A percentile compares a stretch with the other conserved stretches of the same genome.
These are phyloP conservation scores for Tephrocybe sp. DNA, from an alignment of 768 basidiomycete genomes.

Conservation along the genomic window DNA sequence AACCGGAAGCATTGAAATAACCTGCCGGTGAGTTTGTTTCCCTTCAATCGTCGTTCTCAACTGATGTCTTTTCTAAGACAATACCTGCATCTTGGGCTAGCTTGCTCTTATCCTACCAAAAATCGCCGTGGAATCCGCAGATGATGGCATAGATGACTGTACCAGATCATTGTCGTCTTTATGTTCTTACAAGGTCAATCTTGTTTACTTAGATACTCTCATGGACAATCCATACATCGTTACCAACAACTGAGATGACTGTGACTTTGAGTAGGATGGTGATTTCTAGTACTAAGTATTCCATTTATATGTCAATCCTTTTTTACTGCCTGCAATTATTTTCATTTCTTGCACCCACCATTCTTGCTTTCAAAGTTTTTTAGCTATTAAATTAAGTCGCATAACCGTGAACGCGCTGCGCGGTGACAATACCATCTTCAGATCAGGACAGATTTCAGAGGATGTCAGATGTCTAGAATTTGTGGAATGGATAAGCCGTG, in stretches of 20 bases:
- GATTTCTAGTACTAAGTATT: not conserved
- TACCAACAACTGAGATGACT: not conserved
- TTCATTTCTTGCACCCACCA: no score
- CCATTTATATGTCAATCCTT: no score
- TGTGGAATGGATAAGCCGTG: no score
- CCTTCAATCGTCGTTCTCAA: not conserved
- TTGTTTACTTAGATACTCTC: not conserved
- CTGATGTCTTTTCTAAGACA: slow-evolving; percentile 2
- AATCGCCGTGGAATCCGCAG: slow-evolving; percentile 16
- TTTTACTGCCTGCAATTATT: no score
- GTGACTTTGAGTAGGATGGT: slow-evolving; percentile 2
- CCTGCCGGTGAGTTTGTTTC: slow-evolving; percentile 48
- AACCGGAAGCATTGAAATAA: slow-evolving; percentile 34
- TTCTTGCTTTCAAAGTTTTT: no score
- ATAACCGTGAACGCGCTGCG: no score
- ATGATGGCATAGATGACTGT: not conserved
- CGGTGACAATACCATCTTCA: no score
- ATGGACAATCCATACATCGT: not conserved
- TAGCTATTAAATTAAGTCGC: no score
- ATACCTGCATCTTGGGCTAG: slow-evolving; percentile 10
- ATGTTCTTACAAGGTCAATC: not conserved
- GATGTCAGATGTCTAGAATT: no score
- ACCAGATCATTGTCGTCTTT: not conserved
- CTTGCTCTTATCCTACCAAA: slow-evolving; percentile 12
- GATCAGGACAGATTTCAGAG: no score